Evolutionary conservation across 768 basidiomycete species (phyloP).

Genomic region (Paxillus involutus): DNA sequence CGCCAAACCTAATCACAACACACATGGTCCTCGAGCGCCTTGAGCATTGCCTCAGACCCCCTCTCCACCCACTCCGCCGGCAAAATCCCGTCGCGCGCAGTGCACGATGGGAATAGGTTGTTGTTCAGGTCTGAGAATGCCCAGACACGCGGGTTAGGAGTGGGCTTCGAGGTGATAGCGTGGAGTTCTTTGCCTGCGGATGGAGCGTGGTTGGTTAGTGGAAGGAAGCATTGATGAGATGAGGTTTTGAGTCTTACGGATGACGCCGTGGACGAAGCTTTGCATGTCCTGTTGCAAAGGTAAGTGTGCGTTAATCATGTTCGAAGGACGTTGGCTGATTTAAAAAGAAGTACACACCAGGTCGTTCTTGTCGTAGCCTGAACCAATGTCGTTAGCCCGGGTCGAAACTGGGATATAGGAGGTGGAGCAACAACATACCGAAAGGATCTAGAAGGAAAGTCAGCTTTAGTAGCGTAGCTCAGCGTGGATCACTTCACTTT

Average conservation of each 20-base stretch:
- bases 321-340: background rate
- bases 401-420: background rate
- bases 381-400: background rate
- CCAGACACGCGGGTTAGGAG: slow-evolving; percentile 58
- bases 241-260: slow-evolving; percentile 41
- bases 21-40: slow-evolving; percentile 9
- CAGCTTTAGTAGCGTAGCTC: slow-evolving; percentile 3
- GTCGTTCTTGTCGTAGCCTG: slow-evolving; percentile 71
- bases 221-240: background rate
- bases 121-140: slow-evolving; percentile 58
- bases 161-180: slow-evolving; percentile 57
- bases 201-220: slow-evolving; percentile 1
- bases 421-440: slow-evolving; percentile 25
- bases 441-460: slow-evolving; percentile 40
- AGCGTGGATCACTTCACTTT: slow-evolving; percentile 46
- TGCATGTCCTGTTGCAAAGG: slow-evolving; percentile 50
- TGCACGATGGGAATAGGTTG: slow-evolving; percentile 41
- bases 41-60: slow-evolving; percentile 46
- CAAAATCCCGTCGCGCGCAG: slow-evolving; percentile 31
- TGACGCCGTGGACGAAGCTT: slow-evolving; percentile 68
- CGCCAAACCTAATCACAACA: background rate
- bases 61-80: slow-evolving; percentile 58
- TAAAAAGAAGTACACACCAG: slow-evolving; percentile 39
- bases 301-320: background rate
- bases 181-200: slow-evolving; percentile 53